A percentile compares a stretch with the other conserved stretches of the same genome.
Evolutionary conservation across 148 eudicot genomes (phyloP).

Genomic region (Pouteria glomerata): DNA sequence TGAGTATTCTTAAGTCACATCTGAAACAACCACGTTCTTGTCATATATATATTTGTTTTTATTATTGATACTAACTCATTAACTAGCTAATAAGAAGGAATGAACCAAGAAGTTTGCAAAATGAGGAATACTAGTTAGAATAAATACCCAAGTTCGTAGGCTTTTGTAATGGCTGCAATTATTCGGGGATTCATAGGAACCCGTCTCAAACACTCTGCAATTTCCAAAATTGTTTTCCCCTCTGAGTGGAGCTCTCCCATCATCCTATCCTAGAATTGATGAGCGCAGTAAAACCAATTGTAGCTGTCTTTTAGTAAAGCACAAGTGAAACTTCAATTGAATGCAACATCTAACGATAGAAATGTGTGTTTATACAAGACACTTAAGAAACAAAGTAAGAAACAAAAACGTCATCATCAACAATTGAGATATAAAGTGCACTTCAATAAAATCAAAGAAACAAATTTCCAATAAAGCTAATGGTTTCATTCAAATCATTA

Average conservation of each 20-base stretch:
- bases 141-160: conserved; percentile 60
- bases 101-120: neutral
- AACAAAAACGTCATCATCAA: neutral
- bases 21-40: conserved; percentile 29
- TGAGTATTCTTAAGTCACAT: conserved; percentile 72
- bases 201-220: conserved; percentile 59
- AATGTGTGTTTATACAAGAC: neutral
- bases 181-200: conserved; percentile 53
- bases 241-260: conserved; percentile 65
- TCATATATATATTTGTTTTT: conserved; percentile 10
- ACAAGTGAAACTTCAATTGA: neutral
- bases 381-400: too few species aligned
- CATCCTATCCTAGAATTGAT: conserved; percentile 55
- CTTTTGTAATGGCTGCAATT: conserved; percentile 57
- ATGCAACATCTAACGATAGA: neutral
- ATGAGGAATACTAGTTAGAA: neutral
- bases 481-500: neutral
- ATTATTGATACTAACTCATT: neutral
- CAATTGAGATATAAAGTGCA: neutral
- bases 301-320: neutral
- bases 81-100: neutral
- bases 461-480: neutral
- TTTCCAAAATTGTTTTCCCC: conserved; percentile 62
- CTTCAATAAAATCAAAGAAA: neutral
- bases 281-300: conserved; percentile 5